Evolutionary conservation across 2,329 filamentous ascomycete genomes (phyloP).

Genomic region (Thelonectria discophora): DNA sequence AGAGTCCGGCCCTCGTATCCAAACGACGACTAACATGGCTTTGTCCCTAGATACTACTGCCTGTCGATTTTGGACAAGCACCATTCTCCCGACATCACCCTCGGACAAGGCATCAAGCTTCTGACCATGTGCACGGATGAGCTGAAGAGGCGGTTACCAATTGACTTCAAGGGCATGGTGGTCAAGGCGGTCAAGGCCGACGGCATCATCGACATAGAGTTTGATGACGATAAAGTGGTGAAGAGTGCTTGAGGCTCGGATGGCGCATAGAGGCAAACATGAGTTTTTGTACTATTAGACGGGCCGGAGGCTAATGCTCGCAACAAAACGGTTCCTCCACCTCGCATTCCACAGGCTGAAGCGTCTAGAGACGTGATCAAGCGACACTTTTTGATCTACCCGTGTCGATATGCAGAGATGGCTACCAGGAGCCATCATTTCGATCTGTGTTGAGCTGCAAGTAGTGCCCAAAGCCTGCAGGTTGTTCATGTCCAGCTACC

Average conservation of each 20-base stretch:
- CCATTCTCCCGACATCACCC: slow-evolving; percentile 91
- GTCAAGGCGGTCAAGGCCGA: slow-evolving; percentile 97
- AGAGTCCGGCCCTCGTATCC: neutral
- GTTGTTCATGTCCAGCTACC: neutral
- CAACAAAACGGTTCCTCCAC: slow-evolving; percentile 40
- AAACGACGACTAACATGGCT: slow-evolving; percentile 34
- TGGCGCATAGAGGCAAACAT: slow-evolving; percentile 35
- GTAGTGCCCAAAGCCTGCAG: neutral
- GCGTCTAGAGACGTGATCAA: neutral
- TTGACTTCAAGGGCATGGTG: slow-evolving; percentile 97
- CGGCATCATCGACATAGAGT: slow-evolving; percentile 84
- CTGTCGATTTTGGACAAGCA: slow-evolving; percentile 98
- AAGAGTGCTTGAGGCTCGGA: slow-evolving; percentile 61
- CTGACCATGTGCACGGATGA: slow-evolving; percentile 96
- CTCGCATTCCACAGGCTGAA: neutral
- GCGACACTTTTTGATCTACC: neutral
- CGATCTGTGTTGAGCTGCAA: no score
- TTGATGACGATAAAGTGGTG: slow-evolving; percentile 81
- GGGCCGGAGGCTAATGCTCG: slow-evolving; percentile 38
- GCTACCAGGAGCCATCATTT: neutral
- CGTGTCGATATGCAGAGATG: neutral
- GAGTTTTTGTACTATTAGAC: slow-evolving; percentile 52
- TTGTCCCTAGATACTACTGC: slow-evolving; percentile 82
- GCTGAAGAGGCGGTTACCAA: slow-evolving; percentile 93
- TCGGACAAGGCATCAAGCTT: slow-evolving; percentile 90